Base-by-base conservation (phyloP, 2,329 filamentous ascomycete genomes). In the Stenocarpella maydis region DNA sequence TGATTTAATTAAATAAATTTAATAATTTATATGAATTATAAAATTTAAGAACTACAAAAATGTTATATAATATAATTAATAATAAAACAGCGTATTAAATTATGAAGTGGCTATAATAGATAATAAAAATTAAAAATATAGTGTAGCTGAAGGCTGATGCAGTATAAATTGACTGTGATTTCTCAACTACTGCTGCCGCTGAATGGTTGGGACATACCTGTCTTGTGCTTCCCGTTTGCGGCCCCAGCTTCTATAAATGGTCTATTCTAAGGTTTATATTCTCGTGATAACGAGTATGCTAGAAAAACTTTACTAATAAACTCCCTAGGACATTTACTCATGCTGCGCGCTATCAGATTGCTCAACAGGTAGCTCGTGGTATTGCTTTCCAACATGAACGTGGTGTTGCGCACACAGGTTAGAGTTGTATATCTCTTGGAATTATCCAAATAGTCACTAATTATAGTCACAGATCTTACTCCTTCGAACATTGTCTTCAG, bases 401-500 rank as follows among this genome's bases (percentile, higher is more conserved):
- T 17, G 43, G 65, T 3, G 24, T 67, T 50, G 53, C 9, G 3
- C 65, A 67, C 28, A 43, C 65, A 58, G 53, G 63, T 65, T 19
- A 31, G 47, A 24, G 31, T 9, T 9, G n/a, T n/a, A n/a, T n/a
- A n/a, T 34, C 4, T 9, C 31, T 34, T 4, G 31, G 31, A 34
- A 34, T 34, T 34, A 4, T 10, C 34, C 17, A 15, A 53, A 1
- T 1, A 10, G 6, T 65, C 17, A 19, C 63, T 43, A 41, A 65
- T 7, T 12, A 63, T 4, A 3, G 12, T 53, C 2, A 3, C 49
- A 53, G 63, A 67, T 31, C 53, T 60, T 0, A 67, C 65, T 6
- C 24, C 52, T 49, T 67, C 53, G 43, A 50, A 67, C 15, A 8
- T 67, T 14, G 52, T 67, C 43, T 67, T 67, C 65, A 50, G 15